Base-by-base conservation (phyloP, 2,329 filamentous ascomycete genomes). In the Emmonsia crescens region DNA sequence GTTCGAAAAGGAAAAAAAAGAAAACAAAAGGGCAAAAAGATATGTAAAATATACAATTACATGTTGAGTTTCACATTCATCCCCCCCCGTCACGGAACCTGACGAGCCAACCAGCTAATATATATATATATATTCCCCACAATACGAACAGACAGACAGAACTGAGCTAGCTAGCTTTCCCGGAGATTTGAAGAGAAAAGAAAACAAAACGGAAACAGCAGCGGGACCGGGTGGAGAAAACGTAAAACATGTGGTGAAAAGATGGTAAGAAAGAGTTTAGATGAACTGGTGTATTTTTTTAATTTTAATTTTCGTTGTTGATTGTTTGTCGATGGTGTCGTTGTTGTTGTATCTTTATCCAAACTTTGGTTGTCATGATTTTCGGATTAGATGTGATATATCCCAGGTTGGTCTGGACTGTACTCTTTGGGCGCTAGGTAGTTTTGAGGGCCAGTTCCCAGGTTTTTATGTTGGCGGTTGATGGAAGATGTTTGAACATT, bases 401-500 rank as follows among this genome's bases (percentile, higher is more conserved):
- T 38, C 52, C 31, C 14, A 6, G 31, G 38, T n/a, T 44, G 38
- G 38, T 24, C 36, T 10, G 24, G 36, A 4, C 33, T 38, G n/a
- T 21, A 21, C 6, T 21, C 16, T 10, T 24, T 12, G 9, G n/a
- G 27, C 40, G 6, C 16, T 36, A 16, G n/a, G 33, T 31, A 9
- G 6, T 27, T n/a, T 24, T 9, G 42, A 42, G 21, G 21, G 8
- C 42, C 6, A 60, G 63, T 38, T 24, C 57, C 57, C 29, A 9
- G 48, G 5, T 49, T 3, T 49, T 52, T 24, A 19, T 8, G 24
- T 44, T 42, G 12, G n/a, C 38, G 29, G 12, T n/a, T 1, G 57
- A 29, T 60, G 44, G 60, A 42, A 59, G 61, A 57, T 62, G n/a
- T 29, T 46, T 1, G 14, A 52, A 62, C 60, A 62, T 68, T 70